phyloP scores from a whole-genome alignment of 805 yeast genomes.

The Starmerella roubikii region DNA sequence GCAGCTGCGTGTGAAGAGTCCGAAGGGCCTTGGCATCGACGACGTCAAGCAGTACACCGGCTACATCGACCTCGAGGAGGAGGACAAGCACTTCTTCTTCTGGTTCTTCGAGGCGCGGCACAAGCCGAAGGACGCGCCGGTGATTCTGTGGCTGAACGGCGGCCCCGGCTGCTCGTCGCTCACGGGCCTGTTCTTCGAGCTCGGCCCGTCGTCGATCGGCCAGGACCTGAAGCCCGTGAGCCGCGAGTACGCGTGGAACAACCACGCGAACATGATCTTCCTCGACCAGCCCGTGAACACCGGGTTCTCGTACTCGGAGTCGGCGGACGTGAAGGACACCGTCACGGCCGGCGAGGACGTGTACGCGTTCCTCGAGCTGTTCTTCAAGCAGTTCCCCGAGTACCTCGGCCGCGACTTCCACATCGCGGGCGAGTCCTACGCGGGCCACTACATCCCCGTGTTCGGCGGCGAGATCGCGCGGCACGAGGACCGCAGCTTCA shows the following conservation, averaged over 20 bases:
- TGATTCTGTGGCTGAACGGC: slow-evolving; percentile 81
- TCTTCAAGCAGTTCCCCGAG: slow-evolving; percentile 58
- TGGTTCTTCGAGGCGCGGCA: slow-evolving; percentile 82
- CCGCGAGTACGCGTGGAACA: slow-evolving; percentile 76
- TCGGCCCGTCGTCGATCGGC: slow-evolving; percentile 66
- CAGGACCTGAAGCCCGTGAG: slow-evolving; percentile 44
- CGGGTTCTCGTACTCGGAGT: slow-evolving; percentile 53
- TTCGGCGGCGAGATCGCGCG: slow-evolving; percentile 69
- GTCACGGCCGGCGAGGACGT: slow-evolving; percentile 76
- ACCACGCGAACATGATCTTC: slow-evolving; percentile 71
- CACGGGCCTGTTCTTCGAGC: slow-evolving; percentile 75
- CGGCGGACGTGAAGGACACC: slow-evolving; percentile 50
- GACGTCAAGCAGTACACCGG: slow-evolving; percentile 73
- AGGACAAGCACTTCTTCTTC: slow-evolving; percentile 73
- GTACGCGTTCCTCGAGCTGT: slow-evolving; percentile 62
- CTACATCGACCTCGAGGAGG: slow-evolving; percentile 66
- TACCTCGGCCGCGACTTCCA: slow-evolving; percentile 51
- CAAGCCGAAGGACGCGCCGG: slow-evolving; percentile 76
- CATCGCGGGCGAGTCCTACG: slow-evolving; percentile 82
- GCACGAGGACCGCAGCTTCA: slow-evolving; percentile 46
- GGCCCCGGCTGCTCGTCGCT: slow-evolving; percentile 91
- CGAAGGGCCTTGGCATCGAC: slow-evolving; percentile 64
- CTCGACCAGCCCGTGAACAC: slow-evolving; percentile 83
- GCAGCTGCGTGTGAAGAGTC: slow-evolving; percentile 51
- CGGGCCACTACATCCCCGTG: slow-evolving; percentile 84